Base-by-base conservation (phyloP, 2,329 filamentous ascomycete genomes). In the Ambrosiella cleistominuta region DNA sequence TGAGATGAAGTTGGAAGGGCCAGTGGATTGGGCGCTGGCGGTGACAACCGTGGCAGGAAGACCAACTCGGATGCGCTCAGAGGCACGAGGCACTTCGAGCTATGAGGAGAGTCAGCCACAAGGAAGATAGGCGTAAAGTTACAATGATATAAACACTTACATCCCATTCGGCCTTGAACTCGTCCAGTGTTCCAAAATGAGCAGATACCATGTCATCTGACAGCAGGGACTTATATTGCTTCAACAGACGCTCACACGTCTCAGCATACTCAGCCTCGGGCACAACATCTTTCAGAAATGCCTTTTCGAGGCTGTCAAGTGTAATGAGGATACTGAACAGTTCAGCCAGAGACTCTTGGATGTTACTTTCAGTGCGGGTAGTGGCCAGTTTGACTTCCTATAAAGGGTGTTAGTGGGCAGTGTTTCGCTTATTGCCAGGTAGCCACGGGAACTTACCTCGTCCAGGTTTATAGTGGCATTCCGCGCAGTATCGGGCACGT, bases 251-350 rank as follows among this genome's bases (percentile, higher is more conserved):
- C 67, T 90, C 87, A 75, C 94, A 98, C 63, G 93, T 95, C 67
- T 97, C 93, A 1, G 90, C 95, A 70, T 98, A 98, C 66, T 96
- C 91, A 56, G 78, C 77, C 70, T 97, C 93, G 5, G 86, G 81
- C 55, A 98, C 85, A 19, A 89, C 91, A 75, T 98, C 93, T 67
- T 95, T 94, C 44, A 98, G 80, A 67, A 95, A 98, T 0, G 91
- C 94, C 69, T 94, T 95, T 67, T 98, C 93, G 1, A 98, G 79
- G 63, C 94, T 89, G 68, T 98, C 93, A 2, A 98, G 76, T 0
- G 93, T 97, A 62, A 96, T 80, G 42, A 98, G 91, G 64, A 98
- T 97, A 72, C 90, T 95, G 71, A 97, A 98, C 27, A 98, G 83
- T 71, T 98, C 93, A 58, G 91, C 93, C 12, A 98, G 81, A 1